Base-by-base conservation (phyloP, 2,329 filamentous ascomycete species). In the Kalaharituber pfeilii region DNA sequence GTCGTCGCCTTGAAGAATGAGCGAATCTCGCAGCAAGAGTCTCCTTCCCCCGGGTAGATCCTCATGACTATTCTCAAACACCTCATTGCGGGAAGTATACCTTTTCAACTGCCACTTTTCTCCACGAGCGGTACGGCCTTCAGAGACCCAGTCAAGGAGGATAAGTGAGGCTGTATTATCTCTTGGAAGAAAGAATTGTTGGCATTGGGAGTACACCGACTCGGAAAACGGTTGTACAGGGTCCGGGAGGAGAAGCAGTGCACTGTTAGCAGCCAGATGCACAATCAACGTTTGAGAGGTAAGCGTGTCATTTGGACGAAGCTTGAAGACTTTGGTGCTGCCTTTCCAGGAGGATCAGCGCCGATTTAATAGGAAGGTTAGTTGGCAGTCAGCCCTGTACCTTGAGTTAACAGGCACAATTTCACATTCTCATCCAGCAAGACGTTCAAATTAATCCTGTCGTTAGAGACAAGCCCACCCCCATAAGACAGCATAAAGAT, bases 241-340 rank as follows among this genome's bases (percentile, higher is more conserved):
- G 66, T 98, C 91, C 0, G 91, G 91, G 9, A 96, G 75, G 57
- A 83, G 72, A 63, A 80, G 82, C 13, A 83, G 70, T 1, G 73
- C 75, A 5, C 72, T 77, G 22, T 68, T 71, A 13, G 71, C 62
- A 24, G 72, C 69, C 52, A 84, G 69, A 2, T 67, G 66, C 28
- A 77, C 73, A 11, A 69, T 66, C 56, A 84, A 67, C 1, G 66
- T 71, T 67, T 84, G 81, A 20, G 73, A 72, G 1, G 80, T 82
- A 15, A 49, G 47, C 11, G 77, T 67, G 42, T 75, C 70, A 30
- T 69, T 69, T 53, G 72, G 70, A 49, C 77, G 68, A 0, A 86
- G 84, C 66, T 91, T 94, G 76, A 94, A 96, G 63, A 98, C 80
- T 71, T 96, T 98, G 57, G 91, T 96, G 69, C 87, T 86, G 52